Evolutionary conservation across 108 stramenopile species (phyloP).

Genomic region (Skeletonema grethae): DNA sequence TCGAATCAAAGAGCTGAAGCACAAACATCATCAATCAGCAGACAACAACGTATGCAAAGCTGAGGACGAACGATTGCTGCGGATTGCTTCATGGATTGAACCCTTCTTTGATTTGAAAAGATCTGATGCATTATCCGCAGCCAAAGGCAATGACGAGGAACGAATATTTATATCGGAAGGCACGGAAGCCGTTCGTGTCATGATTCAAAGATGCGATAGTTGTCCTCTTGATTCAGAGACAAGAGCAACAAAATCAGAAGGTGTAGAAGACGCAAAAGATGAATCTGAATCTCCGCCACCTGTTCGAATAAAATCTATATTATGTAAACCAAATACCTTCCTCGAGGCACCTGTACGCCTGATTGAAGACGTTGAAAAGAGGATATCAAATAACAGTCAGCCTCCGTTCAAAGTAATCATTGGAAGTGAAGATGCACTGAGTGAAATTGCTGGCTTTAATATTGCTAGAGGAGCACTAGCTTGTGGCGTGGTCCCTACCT

Average conservation of each 20-base stretch:
- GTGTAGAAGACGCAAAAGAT: not conserved
- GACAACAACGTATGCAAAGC: not conserved
- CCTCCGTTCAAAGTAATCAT: conserved; percentile 65
- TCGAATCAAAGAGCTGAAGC: conserved; percentile 23
- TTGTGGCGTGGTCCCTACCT: conserved; percentile 65
- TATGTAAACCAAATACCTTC: conserved; percentile 66
- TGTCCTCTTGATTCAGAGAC: not conserved
- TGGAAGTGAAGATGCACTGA: conserved; percentile 52
- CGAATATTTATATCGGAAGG: conserved; percentile 74
- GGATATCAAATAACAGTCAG: conserved; percentile 1
- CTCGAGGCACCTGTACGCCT: conserved; percentile 45
- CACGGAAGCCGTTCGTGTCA: conserved; percentile 69
- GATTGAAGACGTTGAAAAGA: conserved; percentile 40
- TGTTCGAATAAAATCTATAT: conserved; percentile 54
- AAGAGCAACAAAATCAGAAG: not conserved
- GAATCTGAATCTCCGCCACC: conserved; percentile 15
- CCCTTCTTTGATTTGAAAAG: conserved; percentile 55
- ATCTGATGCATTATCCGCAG: conserved; percentile 2
- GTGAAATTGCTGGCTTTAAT: conserved; percentile 65
- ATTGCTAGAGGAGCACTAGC: conserved; percentile 73
- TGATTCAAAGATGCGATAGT: conserved; percentile 60
- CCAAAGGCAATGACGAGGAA: conserved; percentile 9
- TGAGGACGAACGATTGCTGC: conserved; percentile 22
- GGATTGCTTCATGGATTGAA: conserved; percentile 42
- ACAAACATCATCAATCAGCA: conserved; percentile 1